Base-by-base conservation (phyloP, 495 filamentous ascomycete genomes). In the Neurospora sp. region DNA sequence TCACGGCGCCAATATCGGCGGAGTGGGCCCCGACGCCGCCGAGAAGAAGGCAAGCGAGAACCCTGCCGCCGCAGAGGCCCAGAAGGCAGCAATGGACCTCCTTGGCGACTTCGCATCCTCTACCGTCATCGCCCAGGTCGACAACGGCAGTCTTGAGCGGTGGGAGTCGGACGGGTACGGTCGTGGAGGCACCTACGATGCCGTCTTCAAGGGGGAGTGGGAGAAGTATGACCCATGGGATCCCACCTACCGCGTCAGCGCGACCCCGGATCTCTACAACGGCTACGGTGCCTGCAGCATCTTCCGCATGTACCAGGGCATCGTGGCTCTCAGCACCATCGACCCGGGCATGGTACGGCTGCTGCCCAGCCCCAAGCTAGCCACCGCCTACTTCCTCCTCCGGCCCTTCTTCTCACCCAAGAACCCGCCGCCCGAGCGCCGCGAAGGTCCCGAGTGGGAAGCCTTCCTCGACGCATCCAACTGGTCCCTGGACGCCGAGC, bases 81-180 rank as follows among this genome's bases (percentile, higher is more conserved):
- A 77, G 12, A 75, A 74, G 8, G 77, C 77, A 40, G 77, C 77
- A 66, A 79, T 83, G 40, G 84, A 85, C 61, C 76, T 80, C 74
- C 75, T 85, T n/a, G 83, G 82, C 71, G 83, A 84, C 16, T 81
- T 84, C 6, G 78, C 82, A 4, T 84, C 84, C 22, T 82, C 83
- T 0, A 80, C 84, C 61, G 78, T 84, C 44, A 86, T 86, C 68
- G 84, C 94, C 14, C 94, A 98, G 80, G 86, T 96, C 6, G 94
- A 98, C 75, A 92, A 94, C 41, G 94, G 94, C 42, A 91, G 89
- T 40, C 85, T 94, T 5, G 94, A 98, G 81, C 89, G 94, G 7
- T 98, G 94, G 94, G 94, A 97, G 81, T 88, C 91, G 69, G 87
- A 89, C 37, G 93, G 93, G 44, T 98, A 98, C 79, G 88, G 91